Evolutionary conservation across 75 land plant genomes (phyloP).

Genomic region (Picea sitchensis): DNA sequence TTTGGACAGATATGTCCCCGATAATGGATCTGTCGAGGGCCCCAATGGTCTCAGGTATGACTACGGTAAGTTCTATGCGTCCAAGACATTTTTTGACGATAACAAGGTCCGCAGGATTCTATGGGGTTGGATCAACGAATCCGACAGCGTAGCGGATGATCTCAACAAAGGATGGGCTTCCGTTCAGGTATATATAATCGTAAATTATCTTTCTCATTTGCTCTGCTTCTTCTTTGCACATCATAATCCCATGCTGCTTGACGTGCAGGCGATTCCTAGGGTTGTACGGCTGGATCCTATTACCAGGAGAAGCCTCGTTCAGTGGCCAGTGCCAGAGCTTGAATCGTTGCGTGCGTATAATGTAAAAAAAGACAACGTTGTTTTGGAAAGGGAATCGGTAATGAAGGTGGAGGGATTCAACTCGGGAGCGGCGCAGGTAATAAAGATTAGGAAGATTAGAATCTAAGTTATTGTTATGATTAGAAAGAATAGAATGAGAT

Average conservation of each 20-base stretch:
- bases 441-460: not conserved
- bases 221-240: conserved; percentile 2
- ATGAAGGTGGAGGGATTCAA: not conserved
- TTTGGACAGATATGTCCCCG: not conserved
- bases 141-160: conserved; percentile 30
- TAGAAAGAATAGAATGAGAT: not conserved
- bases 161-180: conserved; percentile 40
- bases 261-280: conserved; percentile 58
- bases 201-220: not conserved
- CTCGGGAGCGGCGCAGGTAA: conserved; percentile 8
- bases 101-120: conserved; percentile 26
- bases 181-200: conserved; percentile 22
- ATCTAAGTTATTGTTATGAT: not conserved
- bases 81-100: conserved; percentile 44
- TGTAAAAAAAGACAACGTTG: not conserved
- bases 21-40: conserved; percentile 19
- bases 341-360: conserved; percentile 25
- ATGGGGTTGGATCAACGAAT: conserved; percentile 52
- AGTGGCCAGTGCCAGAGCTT: conserved; percentile 70
- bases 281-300: conserved; percentile 39
- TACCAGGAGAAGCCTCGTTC: conserved; percentile 45
- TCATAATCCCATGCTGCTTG: no score
- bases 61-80: conserved; percentile 50
- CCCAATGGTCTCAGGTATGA: conserved; percentile 33
- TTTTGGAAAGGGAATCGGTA: not conserved